Percentiles rank a stretch among this genome's conserved stretches.
phyloP scores from a whole-genome alignment of 345 rosid genomes.

The Linum tenue region DNA sequence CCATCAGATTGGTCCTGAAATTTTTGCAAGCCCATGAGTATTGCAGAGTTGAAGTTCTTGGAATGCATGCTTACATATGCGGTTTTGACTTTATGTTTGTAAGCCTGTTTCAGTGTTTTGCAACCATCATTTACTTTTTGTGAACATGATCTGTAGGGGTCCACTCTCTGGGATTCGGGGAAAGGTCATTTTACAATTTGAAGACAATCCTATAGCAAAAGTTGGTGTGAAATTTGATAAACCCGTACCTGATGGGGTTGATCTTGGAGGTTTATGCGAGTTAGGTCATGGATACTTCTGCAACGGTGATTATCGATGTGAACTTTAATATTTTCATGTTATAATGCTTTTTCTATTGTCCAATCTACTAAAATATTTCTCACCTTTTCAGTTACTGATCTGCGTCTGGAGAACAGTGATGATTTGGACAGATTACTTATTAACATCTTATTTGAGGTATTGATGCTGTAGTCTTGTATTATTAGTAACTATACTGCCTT shows the following conservation, averaged over 20 bases:
- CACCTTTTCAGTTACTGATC: conserved; percentile 46
- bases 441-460: conserved; percentile 79
- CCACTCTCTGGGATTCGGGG: conserved; percentile 59
- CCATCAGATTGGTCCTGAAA: too few relatives aligned
- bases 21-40: too few relatives aligned
- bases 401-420: conserved; percentile 50
- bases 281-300: conserved; percentile 73
- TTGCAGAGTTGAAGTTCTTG: too few relatives aligned
- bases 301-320: conserved; percentile 41
- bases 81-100: neutral
- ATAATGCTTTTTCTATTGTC: conserved; percentile 11
- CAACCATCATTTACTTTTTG: neutral
- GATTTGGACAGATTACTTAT: conserved; percentile 57
- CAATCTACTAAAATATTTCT: conserved; percentile 14
- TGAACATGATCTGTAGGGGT: conserved; percentile 38
- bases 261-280: conserved; percentile 70
- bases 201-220: conserved; percentile 66
- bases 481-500: too few relatives aligned
- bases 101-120: neutral
- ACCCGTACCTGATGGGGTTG: conserved; percentile 70
- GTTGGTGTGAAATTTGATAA: conserved; percentile 83
- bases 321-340: conserved; percentile 3
- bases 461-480: neutral
- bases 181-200: conserved; percentile 52
- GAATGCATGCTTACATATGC: neutral